phyloP scores from a whole-genome alignment of 768 basidiomycete species.

The Termitomyces sp. region DNA sequence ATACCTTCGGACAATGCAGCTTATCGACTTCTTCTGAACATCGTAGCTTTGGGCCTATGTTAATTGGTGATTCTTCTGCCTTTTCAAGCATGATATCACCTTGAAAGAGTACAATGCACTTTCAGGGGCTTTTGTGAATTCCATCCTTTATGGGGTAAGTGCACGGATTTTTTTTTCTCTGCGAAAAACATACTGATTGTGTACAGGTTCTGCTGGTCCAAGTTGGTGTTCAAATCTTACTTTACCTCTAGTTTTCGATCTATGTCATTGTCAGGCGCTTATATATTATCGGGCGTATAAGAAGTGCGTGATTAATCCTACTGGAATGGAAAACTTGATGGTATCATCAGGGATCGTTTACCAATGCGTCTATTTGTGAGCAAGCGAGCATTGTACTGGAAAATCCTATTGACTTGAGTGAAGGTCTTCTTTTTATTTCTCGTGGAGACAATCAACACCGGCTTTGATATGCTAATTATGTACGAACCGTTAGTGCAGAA shows the following conservation, averaged over 20 bases:
- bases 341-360: slow-evolving; percentile 28
- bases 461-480: slow-evolving; percentile 38
- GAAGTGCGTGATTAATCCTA: slow-evolving; percentile 20
- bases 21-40: not conserved
- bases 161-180: not conserved
- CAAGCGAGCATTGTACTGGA: not conserved
- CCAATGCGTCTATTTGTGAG: slow-evolving; percentile 38
- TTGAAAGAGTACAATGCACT: not conserved
- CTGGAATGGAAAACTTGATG: not conserved
- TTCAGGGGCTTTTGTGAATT: slow-evolving; percentile 24
- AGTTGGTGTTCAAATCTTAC: slow-evolving; percentile 13
- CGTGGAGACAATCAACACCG: slow-evolving; percentile 39
- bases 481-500: slow-evolving; percentile 41
- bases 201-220: slow-evolving; percentile 31
- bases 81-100: not conserved
- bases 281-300: slow-evolving; percentile 36
- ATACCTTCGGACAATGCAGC: not conserved
- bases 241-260: not conserved
- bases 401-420: not conserved
- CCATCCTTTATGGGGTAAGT: slow-evolving; percentile 43
- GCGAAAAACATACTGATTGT: not conserved
- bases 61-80: slow-evolving; percentile 30
- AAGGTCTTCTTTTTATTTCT: slow-evolving; percentile 39
- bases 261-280: slow-evolving; percentile 5
- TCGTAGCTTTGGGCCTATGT: slow-evolving; percentile 39